A percentile compares a stretch with the other conserved stretches of the same genome.
These are phyloP conservation scores for Lichina pygmaea DNA, from an alignment of 495 filamentous ascomycete species.

Conservation along the genomic window DNA sequence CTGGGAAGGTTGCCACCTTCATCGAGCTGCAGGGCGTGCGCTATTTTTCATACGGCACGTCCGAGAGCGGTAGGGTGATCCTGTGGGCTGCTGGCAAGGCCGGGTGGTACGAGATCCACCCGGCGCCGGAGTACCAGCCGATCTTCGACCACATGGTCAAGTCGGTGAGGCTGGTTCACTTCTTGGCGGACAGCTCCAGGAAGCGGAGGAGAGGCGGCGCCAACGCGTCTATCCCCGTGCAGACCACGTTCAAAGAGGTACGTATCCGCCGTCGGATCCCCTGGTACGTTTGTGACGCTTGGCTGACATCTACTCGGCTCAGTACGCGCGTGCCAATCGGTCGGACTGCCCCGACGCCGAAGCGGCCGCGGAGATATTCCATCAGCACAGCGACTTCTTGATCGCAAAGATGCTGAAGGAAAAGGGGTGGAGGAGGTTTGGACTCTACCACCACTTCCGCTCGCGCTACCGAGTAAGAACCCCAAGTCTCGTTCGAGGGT, in stretches of 20 bases:
- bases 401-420: slow-evolving; percentile 29
- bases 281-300: too few species aligned
- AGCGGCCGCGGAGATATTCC: slow-evolving; percentile 22
- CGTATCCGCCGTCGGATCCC: too few species aligned
- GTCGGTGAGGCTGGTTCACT: slow-evolving; percentile 44
- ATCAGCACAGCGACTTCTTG: slow-evolving; percentile 26
- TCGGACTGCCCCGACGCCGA: slow-evolving; percentile 5
- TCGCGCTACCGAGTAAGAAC: too few species aligned
- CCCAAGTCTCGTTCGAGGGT: too few species aligned
- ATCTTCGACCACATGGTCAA: slow-evolving; percentile 41
- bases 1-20: neutral
- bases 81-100: slow-evolving; percentile 53
- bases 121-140: slow-evolving; percentile 28
- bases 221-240: too few species aligned
- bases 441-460: slow-evolving; percentile 18
- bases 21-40: slow-evolving; percentile 16
- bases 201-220: neutral
- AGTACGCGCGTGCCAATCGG: too few species aligned
- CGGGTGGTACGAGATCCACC: slow-evolving; percentile 55
- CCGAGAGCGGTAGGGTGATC: slow-evolving; percentile 25
- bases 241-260: too few species aligned
- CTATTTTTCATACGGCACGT: slow-evolving; percentile 43
- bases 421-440: slow-evolving; percentile 28
- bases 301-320: too few species aligned
- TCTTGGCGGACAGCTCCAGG: slow-evolving; percentile 21